A percentile compares a stretch with the other conserved stretches of the same genome.
Conservation (phyloP, 306 rosid species). For the Neltuma alba region DNA sequence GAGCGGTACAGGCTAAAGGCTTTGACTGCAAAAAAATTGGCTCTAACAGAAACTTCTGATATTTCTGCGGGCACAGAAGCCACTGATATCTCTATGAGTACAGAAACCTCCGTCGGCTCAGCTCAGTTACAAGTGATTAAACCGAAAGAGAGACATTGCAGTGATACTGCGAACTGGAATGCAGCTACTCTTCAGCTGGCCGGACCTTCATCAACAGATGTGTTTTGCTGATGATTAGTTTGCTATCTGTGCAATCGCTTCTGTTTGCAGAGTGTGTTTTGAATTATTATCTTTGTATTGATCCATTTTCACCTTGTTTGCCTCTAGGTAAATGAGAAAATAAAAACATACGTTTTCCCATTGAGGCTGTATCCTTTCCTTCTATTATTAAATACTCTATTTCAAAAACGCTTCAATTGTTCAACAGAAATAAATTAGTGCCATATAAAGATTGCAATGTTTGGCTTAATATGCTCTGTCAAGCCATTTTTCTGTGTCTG, state of each 20-base stretch:
- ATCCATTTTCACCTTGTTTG: conserved; percentile 32
- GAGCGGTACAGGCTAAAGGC: conserved; percentile 77
- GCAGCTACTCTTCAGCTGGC: conserved; percentile 63
- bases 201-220: conserved; percentile 64
- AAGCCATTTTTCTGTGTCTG: not conserved
- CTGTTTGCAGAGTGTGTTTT: conserved; percentile 35
- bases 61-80: conserved; percentile 24
- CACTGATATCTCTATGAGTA: not conserved
- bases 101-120: conserved; percentile 19
- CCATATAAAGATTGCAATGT: not conserved
- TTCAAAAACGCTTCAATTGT: not conserved
- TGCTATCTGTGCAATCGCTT: conserved; percentile 43
- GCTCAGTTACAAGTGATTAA: conserved; percentile 47
- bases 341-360: conserved; percentile 30
- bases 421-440: not conserved
- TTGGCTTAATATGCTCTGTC: not conserved
- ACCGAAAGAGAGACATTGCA: conserved; percentile 57
- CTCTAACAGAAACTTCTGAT: conserved; percentile 44
- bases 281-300: conserved; percentile 22
- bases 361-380: not conserved
- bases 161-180: conserved; percentile 64
- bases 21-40: conserved; percentile 46
- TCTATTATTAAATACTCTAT: not conserved
- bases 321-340: conserved; percentile 42
- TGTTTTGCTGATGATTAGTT: conserved; percentile 52